Conservation (phyloP, 2,329 filamentous ascomycete species). For the Talaromyces sp. region DNA sequence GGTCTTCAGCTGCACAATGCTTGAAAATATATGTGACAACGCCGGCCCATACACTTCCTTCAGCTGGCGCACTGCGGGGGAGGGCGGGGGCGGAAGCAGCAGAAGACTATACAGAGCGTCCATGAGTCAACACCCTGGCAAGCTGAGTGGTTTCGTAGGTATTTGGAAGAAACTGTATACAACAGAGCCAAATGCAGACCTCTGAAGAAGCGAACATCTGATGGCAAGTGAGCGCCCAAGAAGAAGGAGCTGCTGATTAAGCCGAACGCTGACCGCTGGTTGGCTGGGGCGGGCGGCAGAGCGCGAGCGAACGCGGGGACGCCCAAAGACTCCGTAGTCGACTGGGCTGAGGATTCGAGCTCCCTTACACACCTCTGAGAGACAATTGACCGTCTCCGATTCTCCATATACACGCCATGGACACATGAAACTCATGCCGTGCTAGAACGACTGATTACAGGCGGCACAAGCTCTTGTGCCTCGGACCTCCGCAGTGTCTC, state of each 20-base stretch:
- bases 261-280: slow-evolving; percentile 4
- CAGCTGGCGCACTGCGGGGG: slow-evolving; percentile 51
- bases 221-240: background rate
- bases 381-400: slow-evolving; percentile 1
- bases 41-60: slow-evolving; percentile 59
- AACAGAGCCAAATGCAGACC: background rate
- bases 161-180: background rate
- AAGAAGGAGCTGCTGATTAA: slow-evolving; percentile 5
- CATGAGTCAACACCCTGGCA: background rate
- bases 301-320: slow-evolving; percentile 10
- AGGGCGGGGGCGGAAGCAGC: slow-evolving; percentile 60
- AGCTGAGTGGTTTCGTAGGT: background rate
- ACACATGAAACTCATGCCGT: slow-evolving; percentile 22
- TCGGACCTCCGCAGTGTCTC: slow-evolving; percentile 39
- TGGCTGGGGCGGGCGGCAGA: slow-evolving; percentile 3
- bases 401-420: background rate
- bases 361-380: background rate
- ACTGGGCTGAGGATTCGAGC: background rate
- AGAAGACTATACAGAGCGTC: slow-evolving; percentile 47
- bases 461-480: slow-evolving; percentile 45
- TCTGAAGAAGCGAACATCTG: background rate
- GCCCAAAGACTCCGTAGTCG: background rate
- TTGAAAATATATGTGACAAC: slow-evolving; percentile 53
- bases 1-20: slow-evolving; percentile 40
- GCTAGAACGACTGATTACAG: slow-evolving; percentile 43